Conservation (phyloP, 2,329 filamentous ascomycete species). For the Exophiala mesophila region DNA sequence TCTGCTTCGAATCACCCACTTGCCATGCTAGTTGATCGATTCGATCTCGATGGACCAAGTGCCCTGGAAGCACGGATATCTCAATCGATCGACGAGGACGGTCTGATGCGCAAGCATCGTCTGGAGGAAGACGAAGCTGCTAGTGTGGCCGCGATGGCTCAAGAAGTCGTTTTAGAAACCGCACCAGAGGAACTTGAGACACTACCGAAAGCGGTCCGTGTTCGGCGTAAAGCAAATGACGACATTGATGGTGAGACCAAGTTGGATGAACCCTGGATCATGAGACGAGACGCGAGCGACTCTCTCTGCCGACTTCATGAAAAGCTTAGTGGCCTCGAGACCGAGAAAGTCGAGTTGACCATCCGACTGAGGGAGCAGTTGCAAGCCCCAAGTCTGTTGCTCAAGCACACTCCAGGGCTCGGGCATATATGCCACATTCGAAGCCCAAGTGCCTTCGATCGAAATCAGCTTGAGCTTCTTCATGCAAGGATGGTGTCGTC, state of each 20-base stretch:
- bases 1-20: conserved; percentile 16
- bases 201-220: conserved; percentile 49
- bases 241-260: conserved; percentile 34
- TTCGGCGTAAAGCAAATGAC: conserved; percentile 27
- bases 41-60: conserved; percentile 62
- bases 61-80: conserved; percentile 67
- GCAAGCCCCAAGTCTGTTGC: conserved; percentile 59
- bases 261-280: conserved; percentile 56
- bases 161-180: conserved; percentile 64
- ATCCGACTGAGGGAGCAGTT: conserved; percentile 59
- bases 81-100: conserved; percentile 85
- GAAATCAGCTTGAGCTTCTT: conserved; percentile 40
- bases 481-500: conserved; percentile 60
- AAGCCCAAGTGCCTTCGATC: conserved; percentile 54
- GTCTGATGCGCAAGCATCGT: conserved; percentile 73
- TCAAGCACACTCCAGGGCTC: conserved; percentile 81
- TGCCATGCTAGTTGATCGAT: conserved; percentile 48
- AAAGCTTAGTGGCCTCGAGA: conserved; percentile 56
- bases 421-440: conserved; percentile 90
- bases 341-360: conserved; percentile 58
- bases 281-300: conserved; percentile 61
- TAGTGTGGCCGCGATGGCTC: conserved; percentile 67
- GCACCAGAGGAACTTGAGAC: conserved; percentile 54
- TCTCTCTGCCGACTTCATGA: conserved; percentile 63
- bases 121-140: conserved; percentile 67